Conservation (phyloP, 495 filamentous ascomycete species). For the Parachaetomium inaequale region DNA sequence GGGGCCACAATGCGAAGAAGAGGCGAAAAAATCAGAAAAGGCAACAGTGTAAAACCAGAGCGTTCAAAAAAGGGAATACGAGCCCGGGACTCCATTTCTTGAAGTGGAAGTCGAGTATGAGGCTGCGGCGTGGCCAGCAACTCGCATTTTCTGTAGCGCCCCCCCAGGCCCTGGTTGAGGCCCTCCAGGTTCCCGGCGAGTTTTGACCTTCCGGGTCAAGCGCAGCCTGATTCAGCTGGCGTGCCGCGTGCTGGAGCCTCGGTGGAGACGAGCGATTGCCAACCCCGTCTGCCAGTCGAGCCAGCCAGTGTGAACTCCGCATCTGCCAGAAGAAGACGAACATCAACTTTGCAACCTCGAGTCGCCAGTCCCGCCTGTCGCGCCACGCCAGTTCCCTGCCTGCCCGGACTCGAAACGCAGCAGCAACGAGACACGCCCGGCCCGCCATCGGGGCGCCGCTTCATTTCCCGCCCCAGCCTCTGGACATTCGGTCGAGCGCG, state of each 20-base stretch:
- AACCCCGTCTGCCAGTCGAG: too few relatives aligned
- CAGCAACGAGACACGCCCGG: neutral
- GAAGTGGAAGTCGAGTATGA: neutral
- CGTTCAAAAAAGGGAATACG: neutral
- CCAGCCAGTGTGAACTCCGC: conserved; percentile 3
- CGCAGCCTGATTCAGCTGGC: conserved; percentile 6
- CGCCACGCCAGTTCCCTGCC: neutral
- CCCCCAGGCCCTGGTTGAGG: neutral
- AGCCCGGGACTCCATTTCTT: neutral
- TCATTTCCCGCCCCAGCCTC: conserved; percentile 4
- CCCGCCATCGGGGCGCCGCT: neutral
- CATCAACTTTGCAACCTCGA: neutral
- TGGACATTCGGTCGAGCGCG: neutral
- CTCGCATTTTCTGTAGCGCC: neutral
- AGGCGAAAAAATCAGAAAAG: neutral
- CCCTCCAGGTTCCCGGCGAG: neutral
- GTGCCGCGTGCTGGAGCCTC: conserved; percentile 13
- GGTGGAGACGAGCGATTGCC: conserved; percentile 18
- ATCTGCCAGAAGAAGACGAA: neutral
- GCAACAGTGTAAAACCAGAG: neutral
- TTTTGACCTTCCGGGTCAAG: neutral
- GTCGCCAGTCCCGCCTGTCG: neutral
- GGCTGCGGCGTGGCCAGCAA: neutral
- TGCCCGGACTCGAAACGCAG: neutral
- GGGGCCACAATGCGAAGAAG: neutral